Evolutionary conservation across 2,329 filamentous ascomycete genomes (phyloP).

Genomic region (Aspergillus aculeatus): DNA sequence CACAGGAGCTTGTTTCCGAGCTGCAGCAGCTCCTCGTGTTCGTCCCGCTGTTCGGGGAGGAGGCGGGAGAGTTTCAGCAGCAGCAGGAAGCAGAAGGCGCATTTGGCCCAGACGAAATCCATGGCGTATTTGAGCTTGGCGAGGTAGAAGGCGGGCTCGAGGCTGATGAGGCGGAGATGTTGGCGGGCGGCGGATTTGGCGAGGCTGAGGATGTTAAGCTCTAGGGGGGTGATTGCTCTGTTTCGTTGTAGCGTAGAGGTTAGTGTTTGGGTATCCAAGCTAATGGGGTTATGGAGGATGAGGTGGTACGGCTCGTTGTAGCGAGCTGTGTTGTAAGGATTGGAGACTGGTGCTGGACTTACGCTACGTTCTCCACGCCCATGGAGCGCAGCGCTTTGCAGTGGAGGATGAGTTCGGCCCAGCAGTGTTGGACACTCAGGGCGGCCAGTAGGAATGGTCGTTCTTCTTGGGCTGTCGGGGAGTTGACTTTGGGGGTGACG

Average conservation of each 20-base stretch:
- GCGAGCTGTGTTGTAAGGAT: not conserved
- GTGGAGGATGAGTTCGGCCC: conserved; percentile 54
- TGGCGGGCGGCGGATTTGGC: conserved; percentile 53
- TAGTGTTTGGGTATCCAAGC: not conserved
- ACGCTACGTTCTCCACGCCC: conserved; percentile 51
- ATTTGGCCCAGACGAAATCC: conserved; percentile 61
- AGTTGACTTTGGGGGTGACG: conserved; percentile 24
- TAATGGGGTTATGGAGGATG: not conserved
- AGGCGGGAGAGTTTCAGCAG: conserved; percentile 54
- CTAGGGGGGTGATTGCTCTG: conserved; percentile 49
- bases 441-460: conserved; percentile 46
- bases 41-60: conserved; percentile 43
- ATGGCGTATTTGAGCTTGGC: conserved; percentile 54
- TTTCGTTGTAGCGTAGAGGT: not conserved
- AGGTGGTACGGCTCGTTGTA: not conserved
- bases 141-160: conserved; percentile 49
- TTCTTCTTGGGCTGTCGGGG: conserved; percentile 29
- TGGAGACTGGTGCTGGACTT: conserved; percentile 6
- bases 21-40: conserved; percentile 43
- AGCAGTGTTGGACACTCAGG: conserved; percentile 53
- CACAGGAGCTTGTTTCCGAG: conserved; percentile 46
- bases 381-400: conserved; percentile 52
- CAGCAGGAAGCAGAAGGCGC: conserved; percentile 57
- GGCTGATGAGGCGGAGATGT: conserved; percentile 51
- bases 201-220: conserved; percentile 49